Percentiles rank a stretch among this genome's conserved stretches.
Conservation (phyloP, 2,329 filamentous ascomycete genomes). For the Emmonsiellopsis sp. region DNA sequence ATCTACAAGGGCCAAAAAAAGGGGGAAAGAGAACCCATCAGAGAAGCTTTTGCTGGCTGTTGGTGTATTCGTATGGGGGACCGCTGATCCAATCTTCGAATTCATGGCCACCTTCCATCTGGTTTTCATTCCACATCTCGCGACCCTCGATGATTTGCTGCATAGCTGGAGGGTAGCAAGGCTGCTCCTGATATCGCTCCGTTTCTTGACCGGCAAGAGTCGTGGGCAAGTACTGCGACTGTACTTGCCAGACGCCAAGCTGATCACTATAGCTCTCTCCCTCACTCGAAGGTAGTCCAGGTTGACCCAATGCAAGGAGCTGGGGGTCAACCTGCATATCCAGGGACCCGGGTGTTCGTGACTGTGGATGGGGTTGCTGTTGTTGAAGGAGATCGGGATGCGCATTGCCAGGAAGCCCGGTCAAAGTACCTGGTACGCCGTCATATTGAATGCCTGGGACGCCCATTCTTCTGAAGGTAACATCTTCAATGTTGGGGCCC, state of each 20-base stretch:
- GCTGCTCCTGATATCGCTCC: slow-evolving; percentile 12
- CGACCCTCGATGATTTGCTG: slow-evolving; percentile 24
- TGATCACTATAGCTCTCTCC: slow-evolving; percentile 12
- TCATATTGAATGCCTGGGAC: slow-evolving; percentile 22
- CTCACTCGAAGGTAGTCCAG: slow-evolving; percentile 1
- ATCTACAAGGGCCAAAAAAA: neutral
- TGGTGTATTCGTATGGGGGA: neutral
- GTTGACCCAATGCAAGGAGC: slow-evolving; percentile 23
- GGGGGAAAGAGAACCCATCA: neutral
- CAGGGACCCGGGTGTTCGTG: slow-evolving; percentile 15
- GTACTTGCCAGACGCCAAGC: slow-evolving; percentile 17
- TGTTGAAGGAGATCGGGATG: slow-evolving; percentile 33
- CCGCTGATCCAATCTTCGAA: slow-evolving; percentile 38
- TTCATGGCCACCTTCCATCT: slow-evolving; percentile 33
- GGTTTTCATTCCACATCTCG: slow-evolving; percentile 25
- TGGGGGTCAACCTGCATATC: slow-evolving; percentile 33
- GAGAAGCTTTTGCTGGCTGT: neutral
- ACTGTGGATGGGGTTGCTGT: slow-evolving; percentile 17
- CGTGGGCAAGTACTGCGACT: slow-evolving; percentile 12
- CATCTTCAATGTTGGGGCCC: slow-evolving; percentile 30
- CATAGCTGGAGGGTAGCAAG: slow-evolving; percentile 17
- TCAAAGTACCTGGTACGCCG: slow-evolving; percentile 23
- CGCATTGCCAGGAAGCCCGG: slow-evolving; percentile 32
- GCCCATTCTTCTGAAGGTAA: slow-evolving; percentile 32
- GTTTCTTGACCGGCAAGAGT: slow-evolving; percentile 6